phyloP scores from a whole-genome alignment of 805 yeast genomes.

The Trichomonascus vanleenenianus region DNA sequence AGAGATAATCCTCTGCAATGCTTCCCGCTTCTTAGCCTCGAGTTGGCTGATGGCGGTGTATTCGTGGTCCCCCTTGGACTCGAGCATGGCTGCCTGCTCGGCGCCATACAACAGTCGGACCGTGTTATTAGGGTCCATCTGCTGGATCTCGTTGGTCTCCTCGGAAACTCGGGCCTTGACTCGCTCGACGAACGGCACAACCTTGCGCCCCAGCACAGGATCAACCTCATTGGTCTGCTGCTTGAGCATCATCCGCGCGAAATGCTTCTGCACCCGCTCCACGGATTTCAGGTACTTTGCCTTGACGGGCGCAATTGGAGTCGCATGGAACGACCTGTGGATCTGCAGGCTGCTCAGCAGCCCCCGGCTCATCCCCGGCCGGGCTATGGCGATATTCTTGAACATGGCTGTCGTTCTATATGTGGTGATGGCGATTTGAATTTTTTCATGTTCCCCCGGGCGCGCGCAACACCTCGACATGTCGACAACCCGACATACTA shows the following conservation, averaged over 20 bases:
- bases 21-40: slow-evolving; percentile 56
- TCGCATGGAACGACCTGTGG: slow-evolving; percentile 5
- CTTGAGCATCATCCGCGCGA: slow-evolving; percentile 20
- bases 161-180: slow-evolving; percentile 59
- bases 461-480: no score
- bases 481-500: no score
- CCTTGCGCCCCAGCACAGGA: slow-evolving; percentile 73
- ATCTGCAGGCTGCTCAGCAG: no score
- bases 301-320: slow-evolving; percentile 5
- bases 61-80: slow-evolving; percentile 20
- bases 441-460: no score
- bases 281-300: slow-evolving; percentile 14
- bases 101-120: slow-evolving; percentile 75
- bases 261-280: slow-evolving; percentile 22
- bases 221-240: slow-evolving; percentile 43
- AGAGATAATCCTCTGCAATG: slow-evolving; percentile 61
- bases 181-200: slow-evolving; percentile 61
- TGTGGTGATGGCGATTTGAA: no score
- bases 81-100: slow-evolving; percentile 48
- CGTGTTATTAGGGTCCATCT: slow-evolving; percentile 54
- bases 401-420: no score
- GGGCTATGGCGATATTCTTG: no score
- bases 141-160: slow-evolving; percentile 53
- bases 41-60: slow-evolving; percentile 24
- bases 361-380: no score